Base-by-base conservation (phyloP, 2,329 filamentous ascomycete genomes). In the Cryoendolithus antarcticus region DNA sequence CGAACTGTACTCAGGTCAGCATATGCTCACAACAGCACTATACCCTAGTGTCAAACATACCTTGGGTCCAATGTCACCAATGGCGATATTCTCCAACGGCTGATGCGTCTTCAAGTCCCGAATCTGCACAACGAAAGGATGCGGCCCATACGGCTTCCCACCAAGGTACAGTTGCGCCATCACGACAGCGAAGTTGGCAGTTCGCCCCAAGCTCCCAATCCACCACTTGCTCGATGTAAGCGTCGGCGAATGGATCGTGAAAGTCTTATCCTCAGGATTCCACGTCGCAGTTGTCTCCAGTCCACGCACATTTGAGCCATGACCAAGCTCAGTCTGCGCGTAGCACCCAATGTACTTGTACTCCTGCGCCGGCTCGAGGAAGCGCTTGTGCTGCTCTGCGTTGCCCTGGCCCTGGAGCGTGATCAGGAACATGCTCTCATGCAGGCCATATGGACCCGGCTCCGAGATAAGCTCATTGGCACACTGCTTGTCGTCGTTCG, bases 211-310 rank as follows among this genome's bases (percentile, higher is more conserved):
- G 8, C 80, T 82, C 1, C 83, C 83, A 50, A 86, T 86, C 83
- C 83, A 88, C 82, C 82, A 89, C 56, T 89, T 89, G 28, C 79
- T 80, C 0, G 82, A 74, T 2, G 82, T 86, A 40, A 86, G 66
- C 44, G 75, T 69, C 7, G 82, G 82, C 1, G 80, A 84, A 60
- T 86, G 76, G 29, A 88, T 68, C 9, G 69, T 78, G 52, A 88
- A 86, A 3, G 77, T 83, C 67, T 83, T 80, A 59, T 84, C 78
- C 4, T 77, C 65, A 0, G 74, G 64, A 52, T 83, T 80, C 80
- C 80, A 86, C 0, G 75, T 84, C 1, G 80, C 80, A 0, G 74
- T 80, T 0, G 79, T 83, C 61, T 84, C 78, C 9, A 84, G 65
- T 9, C 80, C 80, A 43, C 79, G 67, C 1, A 85, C 82, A 48